Evolutionary conservation across 208 protist species (phyloP).

Genomic region (Leishmania martiniquensis): DNA sequence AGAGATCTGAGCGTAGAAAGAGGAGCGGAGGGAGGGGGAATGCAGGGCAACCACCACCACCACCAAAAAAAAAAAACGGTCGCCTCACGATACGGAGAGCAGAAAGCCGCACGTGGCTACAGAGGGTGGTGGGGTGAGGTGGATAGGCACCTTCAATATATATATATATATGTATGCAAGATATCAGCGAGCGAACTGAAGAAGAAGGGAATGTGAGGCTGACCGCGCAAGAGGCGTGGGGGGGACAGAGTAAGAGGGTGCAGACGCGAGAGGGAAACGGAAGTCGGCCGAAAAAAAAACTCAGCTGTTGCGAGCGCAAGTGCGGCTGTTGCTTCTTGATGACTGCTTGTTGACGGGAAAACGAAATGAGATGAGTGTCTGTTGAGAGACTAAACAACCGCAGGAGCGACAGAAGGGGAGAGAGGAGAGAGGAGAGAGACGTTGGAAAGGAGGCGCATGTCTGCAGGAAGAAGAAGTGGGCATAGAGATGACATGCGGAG

Average conservation of each 20-base stretch:
- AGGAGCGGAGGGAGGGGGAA: no score
- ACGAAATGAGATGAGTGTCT: background rate
- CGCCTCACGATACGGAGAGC: background rate
- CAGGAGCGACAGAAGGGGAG: background rate
- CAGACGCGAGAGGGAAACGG: no score
- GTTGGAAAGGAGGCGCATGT: no score
- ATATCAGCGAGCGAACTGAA: background rate
- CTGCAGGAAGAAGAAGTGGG: background rate
- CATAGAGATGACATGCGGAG: background rate
- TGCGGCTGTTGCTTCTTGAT: background rate
- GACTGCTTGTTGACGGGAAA: background rate
- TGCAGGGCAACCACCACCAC: no score
- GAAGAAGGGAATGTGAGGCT: background rate
- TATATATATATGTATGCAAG: no score
- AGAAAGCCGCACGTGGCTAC: background rate
- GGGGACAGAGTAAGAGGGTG: no score
- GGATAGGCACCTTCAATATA: no score
- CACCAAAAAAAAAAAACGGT: conserved; percentile 4
- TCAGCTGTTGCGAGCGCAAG: no score
- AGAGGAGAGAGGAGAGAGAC: background rate
- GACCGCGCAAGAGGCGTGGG: no score
- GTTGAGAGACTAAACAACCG: background rate
- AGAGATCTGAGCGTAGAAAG: no score
- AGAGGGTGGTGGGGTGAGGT: background rate
- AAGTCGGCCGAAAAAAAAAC: no score